Conservation (phyloP, 2,329 filamentous ascomycete genomes). For the Pseudogymnoascus sp. region DNA sequence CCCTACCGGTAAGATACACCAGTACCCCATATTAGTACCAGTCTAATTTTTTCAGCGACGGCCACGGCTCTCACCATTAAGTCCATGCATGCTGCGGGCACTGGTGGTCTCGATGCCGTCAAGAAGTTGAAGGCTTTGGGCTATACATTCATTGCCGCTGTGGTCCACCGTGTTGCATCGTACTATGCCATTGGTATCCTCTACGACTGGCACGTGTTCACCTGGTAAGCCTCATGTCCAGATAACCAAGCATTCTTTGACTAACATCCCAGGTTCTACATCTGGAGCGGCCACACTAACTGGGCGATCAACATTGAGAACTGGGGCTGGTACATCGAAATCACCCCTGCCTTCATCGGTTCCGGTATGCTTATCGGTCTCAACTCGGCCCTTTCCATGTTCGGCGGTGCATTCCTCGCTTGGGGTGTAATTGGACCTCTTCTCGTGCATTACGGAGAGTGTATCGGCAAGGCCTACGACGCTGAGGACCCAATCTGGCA, state of each 20-base stretch:
- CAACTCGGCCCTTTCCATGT: slow-evolving; percentile 50
- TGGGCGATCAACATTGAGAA: slow-evolving; percentile 45
- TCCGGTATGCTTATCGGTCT: slow-evolving; percentile 42
- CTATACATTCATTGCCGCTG: slow-evolving; percentile 40
- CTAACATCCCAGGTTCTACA: slow-evolving; percentile 38
- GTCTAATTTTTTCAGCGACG: slow-evolving; percentile 31
- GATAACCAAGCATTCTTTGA: slow-evolving; percentile 14
- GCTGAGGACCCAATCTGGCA: slow-evolving; percentile 37
- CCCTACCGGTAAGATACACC: slow-evolving; percentile 33
- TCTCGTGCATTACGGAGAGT: slow-evolving; percentile 44
- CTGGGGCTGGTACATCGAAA: slow-evolving; percentile 54
- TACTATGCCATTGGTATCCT: slow-evolving; percentile 52
- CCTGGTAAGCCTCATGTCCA: slow-evolving; percentile 26
- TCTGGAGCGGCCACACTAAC: slow-evolving; percentile 45
- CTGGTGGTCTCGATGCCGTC: slow-evolving; percentile 43
- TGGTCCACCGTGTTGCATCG: slow-evolving; percentile 46
- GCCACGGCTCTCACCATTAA: slow-evolving; percentile 54
- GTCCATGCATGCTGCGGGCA: slow-evolving; percentile 50
- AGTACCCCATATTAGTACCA: neutral
- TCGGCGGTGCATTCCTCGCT: slow-evolving; percentile 39
- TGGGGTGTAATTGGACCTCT: slow-evolving; percentile 45
- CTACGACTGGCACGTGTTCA: slow-evolving; percentile 49
- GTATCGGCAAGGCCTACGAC: slow-evolving; percentile 30
- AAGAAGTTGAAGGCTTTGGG: slow-evolving; percentile 48
- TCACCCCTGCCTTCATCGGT: slow-evolving; percentile 53